These are phyloP conservation scores for Paspalum notatum DNA, from an alignment of 176 grass and related monocot genomes.

Conservation along the genomic window DNA sequence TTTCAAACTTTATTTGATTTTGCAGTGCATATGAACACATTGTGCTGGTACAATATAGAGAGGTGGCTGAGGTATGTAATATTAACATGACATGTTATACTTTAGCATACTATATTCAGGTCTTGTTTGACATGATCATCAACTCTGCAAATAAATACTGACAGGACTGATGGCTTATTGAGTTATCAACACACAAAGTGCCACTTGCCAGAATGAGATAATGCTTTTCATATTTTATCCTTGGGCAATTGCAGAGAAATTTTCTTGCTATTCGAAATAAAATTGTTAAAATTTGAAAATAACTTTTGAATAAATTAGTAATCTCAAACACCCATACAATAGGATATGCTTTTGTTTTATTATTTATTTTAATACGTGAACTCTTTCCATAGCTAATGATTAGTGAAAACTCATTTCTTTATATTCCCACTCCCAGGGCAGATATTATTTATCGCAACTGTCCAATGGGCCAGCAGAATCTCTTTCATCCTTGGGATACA, in stretches of 20 bases:
- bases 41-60: slow-evolving; percentile 94
- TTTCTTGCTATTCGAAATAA: slow-evolving; percentile 28
- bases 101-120: slow-evolving; percentile 20
- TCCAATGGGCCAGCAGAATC: slow-evolving; percentile 59
- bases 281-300: slow-evolving; percentile 18
- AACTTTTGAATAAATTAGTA: slow-evolving; percentile 12
- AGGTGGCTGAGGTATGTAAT: slow-evolving; percentile 84
- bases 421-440: slow-evolving; percentile 50
- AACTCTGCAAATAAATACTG: slow-evolving; percentile 20
- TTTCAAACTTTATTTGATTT: slow-evolving; percentile 35
- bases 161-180: slow-evolving; percentile 14
- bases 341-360: slow-evolving; percentile 14
- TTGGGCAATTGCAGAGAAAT: slow-evolving; percentile 21
- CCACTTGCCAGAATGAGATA: background rate
- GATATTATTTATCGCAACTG: slow-evolving; percentile 66
- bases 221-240: background rate
- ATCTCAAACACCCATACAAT: background rate
- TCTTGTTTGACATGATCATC: slow-evolving; percentile 28
- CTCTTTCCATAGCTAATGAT: slow-evolving; percentile 11
- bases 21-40: slow-evolving; percentile 90
- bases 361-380: background rate
- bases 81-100: slow-evolving; percentile 29
- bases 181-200: background rate
- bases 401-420: slow-evolving; percentile 30
- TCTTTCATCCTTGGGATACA: slow-evolving; percentile 49